Evolutionary conservation across 2,329 filamentous ascomycete species (phyloP), one percentile per base, ranked within the genome.

Genomic region (Claviceps sorghi): DNA sequence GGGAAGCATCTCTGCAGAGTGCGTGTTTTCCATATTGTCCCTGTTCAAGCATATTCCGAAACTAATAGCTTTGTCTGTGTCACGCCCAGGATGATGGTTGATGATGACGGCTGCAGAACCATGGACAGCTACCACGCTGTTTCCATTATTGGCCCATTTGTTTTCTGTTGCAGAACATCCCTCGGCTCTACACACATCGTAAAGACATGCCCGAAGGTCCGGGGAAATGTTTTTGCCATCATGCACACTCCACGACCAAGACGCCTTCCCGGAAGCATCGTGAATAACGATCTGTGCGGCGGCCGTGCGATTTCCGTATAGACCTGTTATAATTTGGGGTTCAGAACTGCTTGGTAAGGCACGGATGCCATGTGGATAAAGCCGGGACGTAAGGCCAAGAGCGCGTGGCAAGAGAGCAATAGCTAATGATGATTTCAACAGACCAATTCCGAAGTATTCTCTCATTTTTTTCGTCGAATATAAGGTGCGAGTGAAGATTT

Each of bases 1-100:
- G 3, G 40, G 40, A 1, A 52, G 29, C 15, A 49, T 32, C 41
- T 52, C 51, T 4, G 21, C n/a, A 30, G n/a, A 38, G 30, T 52
- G 51, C 19, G 51, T 49, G 46, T 49, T 52, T 6, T 17, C 17
- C 51, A 52, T 44, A 22, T 19, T 15, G 5, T 19, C 51, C 17
- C 51, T 17, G 17, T 52, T 44, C 21, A 49, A 17, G 46, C 51
- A 52, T 30, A 42, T 29, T 32, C 51, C 51, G 26, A 52, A 52
- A 3, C n/a, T 38, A 40, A 52, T 21, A 11, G 30, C 21, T 45
- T 52, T 52, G 29, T 52, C 51, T 6, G 15, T 19, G 6, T 29
- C 17, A 22, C 38, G 19, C 9, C 51, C 51, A 6, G 51, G 51
- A 1, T 22, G 38, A 48, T 52, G 40, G n/a, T 52, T 52, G 17